Percentiles rank a stretch among this genome's conserved stretches.
Conservation (phyloP, 495 filamentous ascomycete species). For the Talaromyces wortmannii region DNA sequence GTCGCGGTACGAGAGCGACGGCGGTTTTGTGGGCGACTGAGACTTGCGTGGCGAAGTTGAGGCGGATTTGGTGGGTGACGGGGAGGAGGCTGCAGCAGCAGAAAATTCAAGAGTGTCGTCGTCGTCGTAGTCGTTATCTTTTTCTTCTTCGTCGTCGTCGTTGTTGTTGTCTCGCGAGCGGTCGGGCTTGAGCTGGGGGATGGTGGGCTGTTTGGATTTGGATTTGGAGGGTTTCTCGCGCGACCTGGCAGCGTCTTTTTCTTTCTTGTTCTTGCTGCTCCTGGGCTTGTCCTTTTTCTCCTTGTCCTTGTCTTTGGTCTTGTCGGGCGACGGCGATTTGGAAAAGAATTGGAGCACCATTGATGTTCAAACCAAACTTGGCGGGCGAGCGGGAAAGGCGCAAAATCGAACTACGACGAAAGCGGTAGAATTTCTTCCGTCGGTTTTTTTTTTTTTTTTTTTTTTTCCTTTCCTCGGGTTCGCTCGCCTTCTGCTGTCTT, state of each 20-base stretch:
- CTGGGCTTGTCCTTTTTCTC: slow-evolving; percentile 19
- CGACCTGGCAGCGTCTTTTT: slow-evolving; percentile 5
- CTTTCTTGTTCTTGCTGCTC: slow-evolving; percentile 22
- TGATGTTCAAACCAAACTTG: slow-evolving; percentile 1
- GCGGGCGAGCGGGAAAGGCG: slow-evolving; percentile 9
- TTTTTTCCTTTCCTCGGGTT: neutral
- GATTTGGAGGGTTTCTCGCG: neutral
- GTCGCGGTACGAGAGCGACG: slow-evolving; percentile 10
- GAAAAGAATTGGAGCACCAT: slow-evolving; percentile 32
- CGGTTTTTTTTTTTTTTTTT: neutral
- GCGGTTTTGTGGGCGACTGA: slow-evolving; percentile 16
- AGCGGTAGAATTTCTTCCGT: slow-evolving; percentile 31
- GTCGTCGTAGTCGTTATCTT: too few relatives aligned
- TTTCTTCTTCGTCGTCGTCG: slow-evolving; percentile 8
- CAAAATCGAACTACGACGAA: slow-evolving; percentile 38
- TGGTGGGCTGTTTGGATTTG: neutral
- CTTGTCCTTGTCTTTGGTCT: slow-evolving; percentile 22
- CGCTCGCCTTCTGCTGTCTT: neutral
- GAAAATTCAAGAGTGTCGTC: slow-evolving; percentile 15
- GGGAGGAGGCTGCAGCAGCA: slow-evolving; percentile 11
- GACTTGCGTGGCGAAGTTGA: slow-evolving; percentile 22
- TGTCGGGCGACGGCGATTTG: slow-evolving; percentile 23
- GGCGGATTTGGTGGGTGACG: slow-evolving; percentile 13
- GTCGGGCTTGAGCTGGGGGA: neutral
- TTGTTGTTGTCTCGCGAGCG: neutral